A percentile compares a stretch with the other conserved stretches of the same genome.
These are phyloP conservation scores for Mortierella sp. DNA, from an alignment of 371 early-diverging fungal species.

Conservation along the genomic window DNA sequence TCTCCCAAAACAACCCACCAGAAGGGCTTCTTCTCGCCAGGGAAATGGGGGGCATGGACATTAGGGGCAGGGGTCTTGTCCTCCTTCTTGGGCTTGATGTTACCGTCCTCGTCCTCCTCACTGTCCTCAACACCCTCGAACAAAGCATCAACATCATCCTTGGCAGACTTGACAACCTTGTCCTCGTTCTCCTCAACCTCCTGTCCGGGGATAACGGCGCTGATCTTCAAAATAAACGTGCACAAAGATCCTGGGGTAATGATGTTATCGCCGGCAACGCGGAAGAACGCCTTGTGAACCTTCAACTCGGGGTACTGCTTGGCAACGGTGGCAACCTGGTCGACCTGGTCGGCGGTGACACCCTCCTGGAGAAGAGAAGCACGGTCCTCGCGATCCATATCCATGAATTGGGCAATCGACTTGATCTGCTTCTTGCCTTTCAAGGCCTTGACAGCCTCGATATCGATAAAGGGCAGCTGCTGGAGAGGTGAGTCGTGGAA, in stretches of 20 bases:
- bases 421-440: constrained; percentile 65
- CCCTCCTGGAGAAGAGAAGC: constrained; percentile 69
- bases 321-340: constrained; percentile 81
- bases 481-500: constrained; percentile 81
- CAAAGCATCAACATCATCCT: constrained; percentile 61
- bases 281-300: constrained; percentile 84
- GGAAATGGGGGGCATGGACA: constrained; percentile 81
- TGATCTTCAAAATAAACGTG: constrained; percentile 79
- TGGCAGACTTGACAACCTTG: constrained; percentile 44
- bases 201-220: constrained; percentile 43
- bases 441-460: constrained; percentile 59
- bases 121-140: constrained; percentile 58
- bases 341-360: constrained; percentile 69
- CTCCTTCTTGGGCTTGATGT: constrained; percentile 46
- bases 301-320: constrained; percentile 81
- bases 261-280: constrained; percentile 84
- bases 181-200: constrained; percentile 42
- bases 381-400: constrained; percentile 74
- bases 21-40: constrained; percentile 81
- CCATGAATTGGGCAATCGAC: constrained; percentile 73
- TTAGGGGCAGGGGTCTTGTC: constrained; percentile 54
- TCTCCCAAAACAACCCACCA: constrained; percentile 97
- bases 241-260: constrained; percentile 87
- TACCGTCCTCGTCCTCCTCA: constrained; percentile 62
- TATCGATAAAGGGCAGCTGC: constrained; percentile 86